phyloP scores from a whole-genome alignment of 148 eudicot genomes.

The Camellia sinensis region DNA sequence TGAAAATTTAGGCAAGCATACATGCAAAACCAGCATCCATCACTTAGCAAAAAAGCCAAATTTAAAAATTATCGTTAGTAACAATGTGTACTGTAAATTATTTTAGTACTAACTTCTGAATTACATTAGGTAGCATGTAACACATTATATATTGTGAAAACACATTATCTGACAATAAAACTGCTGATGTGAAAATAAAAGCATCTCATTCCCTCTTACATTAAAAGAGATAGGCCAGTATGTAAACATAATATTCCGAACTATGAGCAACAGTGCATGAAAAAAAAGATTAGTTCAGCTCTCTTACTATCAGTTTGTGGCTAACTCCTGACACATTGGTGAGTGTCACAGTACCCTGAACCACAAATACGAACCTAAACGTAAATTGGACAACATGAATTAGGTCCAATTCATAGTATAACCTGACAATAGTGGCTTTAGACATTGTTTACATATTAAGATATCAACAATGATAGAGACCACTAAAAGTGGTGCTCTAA shows the following conservation, averaged over 20 bases:
- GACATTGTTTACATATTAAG: neutral
- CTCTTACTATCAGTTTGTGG: constrained; percentile 56
- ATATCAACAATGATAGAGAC: neutral
- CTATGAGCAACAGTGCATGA: neutral
- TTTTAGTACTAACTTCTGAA: neutral
- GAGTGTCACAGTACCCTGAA: constrained; percentile 65
- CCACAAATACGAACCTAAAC: constrained; percentile 81
- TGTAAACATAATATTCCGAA: neutral
- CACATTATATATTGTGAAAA: neutral
- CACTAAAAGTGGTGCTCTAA: too few species aligned
- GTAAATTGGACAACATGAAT: constrained; percentile 14
- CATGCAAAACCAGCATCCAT: neutral
- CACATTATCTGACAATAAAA: too few species aligned
- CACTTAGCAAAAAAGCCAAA: neutral
- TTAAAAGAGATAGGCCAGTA: neutral
- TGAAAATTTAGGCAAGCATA: neutral
- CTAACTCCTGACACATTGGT: constrained; percentile 41
- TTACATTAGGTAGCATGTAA: neutral
- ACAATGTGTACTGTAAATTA: neutral
- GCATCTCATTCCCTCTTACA: neutral
- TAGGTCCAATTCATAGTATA: neutral
- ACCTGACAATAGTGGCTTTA: neutral
- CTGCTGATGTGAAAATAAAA: neutral
- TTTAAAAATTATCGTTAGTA: neutral
- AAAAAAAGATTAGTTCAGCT: constrained; percentile 8